Evolutionary conservation across 176 grass and related monocot genomes (phyloP), one percentile per base, ranked within the genome.

Genomic region (Avena insularis): DNA sequence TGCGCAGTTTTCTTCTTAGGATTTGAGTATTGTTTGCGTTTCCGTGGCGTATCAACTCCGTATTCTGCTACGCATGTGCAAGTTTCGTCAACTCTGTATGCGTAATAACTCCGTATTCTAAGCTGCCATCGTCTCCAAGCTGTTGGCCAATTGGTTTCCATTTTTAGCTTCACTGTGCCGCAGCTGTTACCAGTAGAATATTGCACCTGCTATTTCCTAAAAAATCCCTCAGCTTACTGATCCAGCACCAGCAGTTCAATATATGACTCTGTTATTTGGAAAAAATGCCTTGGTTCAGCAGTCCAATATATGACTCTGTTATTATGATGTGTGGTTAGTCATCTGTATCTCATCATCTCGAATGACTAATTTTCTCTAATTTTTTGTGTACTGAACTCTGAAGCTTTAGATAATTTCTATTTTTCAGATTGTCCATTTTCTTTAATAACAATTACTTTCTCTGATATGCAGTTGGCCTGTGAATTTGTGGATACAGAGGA

Each of bases 401-500:
- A 77, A 75, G 21, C 4, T 65, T 45, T 65, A 76, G 38, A 35
- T 38, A 79, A 61, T 23, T 84, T 79, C 0, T 56, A 0, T 36
- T 75, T 10, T n/a, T 73, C 23, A 56, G 45, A 31, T 20, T 2
- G 61, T 75, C 36, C n/a, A 23, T 17, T 61, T 67, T 75, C 47
- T n/a, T 23, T 5, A 82, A 33, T 60, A 76, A 25, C 45, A 84
- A 53, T 72, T 66, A 19, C 50, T 14, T 59, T 40, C 45, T 90
- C 51, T 90, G 29, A 8, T 43, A 8, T 87, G 58, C 93, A 98
- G 96, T 78, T 98, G 31, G 94, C 93, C 76, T 75, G 95, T 77
- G 83, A 91, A 72, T 98, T 98, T 82, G 94, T 98, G 5, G 96
- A 98, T 77, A 98, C 93, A 0, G 93, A 98, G 85, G 91, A 95